A percentile compares a stretch with the other conserved stretches of the same genome.
phyloP scores from a whole-genome alignment of 768 basidiomycete species.

The Xerocomellus amylosporus region DNA sequence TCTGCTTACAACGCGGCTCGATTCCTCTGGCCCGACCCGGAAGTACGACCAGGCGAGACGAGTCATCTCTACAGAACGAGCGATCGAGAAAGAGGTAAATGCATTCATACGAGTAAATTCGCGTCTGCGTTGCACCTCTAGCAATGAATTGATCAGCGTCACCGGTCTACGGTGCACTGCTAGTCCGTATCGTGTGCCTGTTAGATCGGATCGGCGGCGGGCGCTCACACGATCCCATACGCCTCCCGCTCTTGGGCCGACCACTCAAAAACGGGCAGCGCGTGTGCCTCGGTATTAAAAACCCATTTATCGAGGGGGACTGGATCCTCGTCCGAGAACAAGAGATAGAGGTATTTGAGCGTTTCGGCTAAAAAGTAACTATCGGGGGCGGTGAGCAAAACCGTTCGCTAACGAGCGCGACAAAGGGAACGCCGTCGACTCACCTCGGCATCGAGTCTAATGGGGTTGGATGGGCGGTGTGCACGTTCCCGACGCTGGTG shows the following conservation, averaged over 20 bases:
- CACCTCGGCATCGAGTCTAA: conserved; percentile 68
- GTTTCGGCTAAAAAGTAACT: conserved; percentile 59
- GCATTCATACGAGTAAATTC: background rate
- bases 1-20: too few species aligned
- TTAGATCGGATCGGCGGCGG: background rate
- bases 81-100: background rate
- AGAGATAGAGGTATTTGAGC: conserved; percentile 69
- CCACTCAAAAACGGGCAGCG: conserved; percentile 73
- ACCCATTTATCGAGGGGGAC: conserved; percentile 55
- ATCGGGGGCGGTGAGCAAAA: conserved; percentile 14
- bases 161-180: background rate
- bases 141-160: too few species aligned
- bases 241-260: conserved; percentile 47
- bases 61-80: background rate
- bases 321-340: conserved; percentile 62
- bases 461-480: conserved; percentile 34
- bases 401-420: background rate
- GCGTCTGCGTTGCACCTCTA: too few species aligned
- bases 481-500: conserved; percentile 50
- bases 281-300: conserved; percentile 72
- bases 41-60: background rate
- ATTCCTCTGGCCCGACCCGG: background rate
- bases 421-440: too few species aligned
- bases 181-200: too few species aligned
- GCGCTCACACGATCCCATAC: conserved; percentile 30